Evolutionary conservation across 345 rosid genomes (phyloP).

Genomic region (thale cress (Arabidopsis thaliana)): TAIR10.1 NC_003070.9:5994001-5994500

Average conservation of each 20-base stretch:
- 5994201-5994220: constrained; percentile 62
- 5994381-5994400: constrained; percentile 65
- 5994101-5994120: constrained; percentile 71
- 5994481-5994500: constrained; percentile 68
- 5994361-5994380: constrained; percentile 77
- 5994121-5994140: constrained; percentile 77
- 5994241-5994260: constrained; percentile 61
- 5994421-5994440: constrained; percentile 21
- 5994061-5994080: constrained; percentile 68
- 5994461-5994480: constrained; percentile 6
- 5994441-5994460: constrained; percentile 1
- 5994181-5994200: constrained; percentile 83
- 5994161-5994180: constrained; percentile 62
- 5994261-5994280: constrained; percentile 88
- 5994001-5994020: constrained; percentile 60
- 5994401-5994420: constrained; percentile 32
- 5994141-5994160: constrained; percentile 70
- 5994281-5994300: constrained; percentile 71
- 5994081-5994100: constrained; percentile 56
- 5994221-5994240: constrained; percentile 85
- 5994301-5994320: constrained; percentile 79
- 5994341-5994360: constrained; percentile 79
- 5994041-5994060: constrained; percentile 72
- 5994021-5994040: constrained; percentile 53
- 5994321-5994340: constrained; percentile 80